Base-by-base conservation (phyloP, 2,329 filamentous ascomycete genomes). In the Botryotinia globosa region DNA sequence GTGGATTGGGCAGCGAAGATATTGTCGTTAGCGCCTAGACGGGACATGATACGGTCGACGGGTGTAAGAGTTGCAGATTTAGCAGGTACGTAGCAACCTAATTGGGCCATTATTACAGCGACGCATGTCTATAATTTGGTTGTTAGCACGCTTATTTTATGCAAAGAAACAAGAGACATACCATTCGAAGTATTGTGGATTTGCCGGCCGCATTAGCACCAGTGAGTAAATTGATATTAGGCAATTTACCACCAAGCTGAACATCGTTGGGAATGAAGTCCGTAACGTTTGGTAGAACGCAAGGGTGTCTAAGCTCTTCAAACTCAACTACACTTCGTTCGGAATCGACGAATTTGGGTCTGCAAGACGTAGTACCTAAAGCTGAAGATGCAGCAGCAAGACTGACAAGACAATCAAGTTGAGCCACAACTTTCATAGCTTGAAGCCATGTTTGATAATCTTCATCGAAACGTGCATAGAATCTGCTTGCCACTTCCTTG, bases 181-280 rank as follows among this genome's bases (percentile, higher is more conserved):
- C 91, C 96, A 98, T 98, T 80, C 96, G 90, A 45, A 99, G 87
- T 61, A 99, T 89, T 1, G 96, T 99, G 1, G 96, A 98, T 84
- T 99, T 99, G 80, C 96, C 96, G 66, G 96, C 96, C 14, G 96
- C 96, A 80, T 99, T 99, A 74, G 96, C 96, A 80, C 96, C 96
- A 1, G 96, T 99, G 56, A 99, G 87, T 44, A 99, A 85, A 77
- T 93, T 94, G 78, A 99, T 95, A 78, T 95, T 98, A 70, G 94
- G 86, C 12, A 87, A 85, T 16, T 90, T 85, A 9, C 96, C 96
- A 74, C 96, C 96, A 4, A 99, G 89, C 73, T 89, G 89, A 76
- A 99, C 89, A 80, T 98, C 92, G 79, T 99, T 99, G 6, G 96
- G 96, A 74, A 99, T 99, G 79, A 99, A 99, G 82, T 98, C 94